These are phyloP conservation scores for Venturia pyrina DNA, from an alignment of 2,329 filamentous ascomycete genomes.

Conservation along the genomic window DNA sequence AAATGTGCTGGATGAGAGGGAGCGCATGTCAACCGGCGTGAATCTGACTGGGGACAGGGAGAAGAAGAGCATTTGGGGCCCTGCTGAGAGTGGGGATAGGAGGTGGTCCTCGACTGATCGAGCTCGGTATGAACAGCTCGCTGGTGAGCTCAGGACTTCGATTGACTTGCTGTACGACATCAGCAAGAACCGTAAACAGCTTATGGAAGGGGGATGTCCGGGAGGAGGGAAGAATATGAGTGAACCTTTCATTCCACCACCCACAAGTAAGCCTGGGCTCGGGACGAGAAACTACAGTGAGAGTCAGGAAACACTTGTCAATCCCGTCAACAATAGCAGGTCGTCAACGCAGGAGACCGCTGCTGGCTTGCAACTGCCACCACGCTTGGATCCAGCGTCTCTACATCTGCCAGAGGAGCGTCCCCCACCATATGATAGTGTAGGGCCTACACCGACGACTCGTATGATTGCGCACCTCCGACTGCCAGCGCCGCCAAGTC, in stretches of 20 bases:
- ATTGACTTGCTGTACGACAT: constrained; percentile 74
- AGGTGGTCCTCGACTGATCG: constrained; percentile 56
- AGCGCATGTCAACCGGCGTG: constrained; percentile 48
- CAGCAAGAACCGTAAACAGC: constrained; percentile 52
- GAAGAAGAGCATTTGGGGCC: constrained; percentile 18
- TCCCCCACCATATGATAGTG: constrained; percentile 38
- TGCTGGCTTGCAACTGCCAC: constrained; percentile 14
- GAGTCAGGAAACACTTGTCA: constrained; percentile 35
- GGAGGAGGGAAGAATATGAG: constrained; percentile 1
- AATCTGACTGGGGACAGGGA: constrained; percentile 21
- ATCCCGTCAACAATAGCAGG: constrained; percentile 22
- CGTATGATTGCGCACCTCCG: constrained; percentile 35
- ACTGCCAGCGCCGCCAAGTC: constrained; percentile 10
- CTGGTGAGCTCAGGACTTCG: constrained; percentile 63
- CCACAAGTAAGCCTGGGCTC: background rate
- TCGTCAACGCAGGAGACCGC: constrained; percentile 17
- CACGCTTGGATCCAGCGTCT: constrained; percentile 29
- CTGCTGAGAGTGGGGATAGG: constrained; percentile 29
- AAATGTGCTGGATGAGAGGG: constrained; percentile 66
- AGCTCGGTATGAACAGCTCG: constrained; percentile 62
- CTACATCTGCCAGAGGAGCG: constrained; percentile 36
- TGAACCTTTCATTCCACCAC: background rate
- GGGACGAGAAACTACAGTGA: constrained; percentile 2
- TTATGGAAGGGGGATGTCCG: constrained; percentile 26
- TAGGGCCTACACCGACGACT: constrained; percentile 33